Evolutionary conservation across 83 land plant species (phyloP).

Genomic region (Picea abies): DNA sequence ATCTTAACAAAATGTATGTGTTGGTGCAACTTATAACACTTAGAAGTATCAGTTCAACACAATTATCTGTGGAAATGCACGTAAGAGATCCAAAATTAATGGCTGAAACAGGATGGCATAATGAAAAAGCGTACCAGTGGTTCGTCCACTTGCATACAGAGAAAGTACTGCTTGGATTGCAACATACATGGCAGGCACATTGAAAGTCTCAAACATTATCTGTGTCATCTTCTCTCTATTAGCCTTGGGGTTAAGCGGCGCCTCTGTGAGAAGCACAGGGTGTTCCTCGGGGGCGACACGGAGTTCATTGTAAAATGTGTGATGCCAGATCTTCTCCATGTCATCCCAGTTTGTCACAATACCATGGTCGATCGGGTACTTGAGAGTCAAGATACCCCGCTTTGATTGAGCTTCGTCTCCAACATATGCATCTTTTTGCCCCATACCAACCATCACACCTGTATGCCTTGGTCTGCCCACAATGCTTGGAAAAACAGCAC

Average conservation of each 20-base stretch:
- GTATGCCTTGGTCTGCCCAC: constrained; percentile 46
- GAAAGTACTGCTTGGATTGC: constrained; percentile 55
- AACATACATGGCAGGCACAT: constrained; percentile 48
- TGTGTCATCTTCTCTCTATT: constrained; percentile 53
- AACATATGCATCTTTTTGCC: constrained; percentile 47
- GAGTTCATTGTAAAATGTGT: constrained; percentile 46
- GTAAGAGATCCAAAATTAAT: not conserved
- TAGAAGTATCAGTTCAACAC: not conserved
- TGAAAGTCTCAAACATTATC: constrained; percentile 50
- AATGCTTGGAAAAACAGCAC: constrained; percentile 45
- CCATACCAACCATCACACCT: constrained; percentile 52
- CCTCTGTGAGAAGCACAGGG: constrained; percentile 44
- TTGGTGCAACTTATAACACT: not conserved
- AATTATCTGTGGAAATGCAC: not conserved
- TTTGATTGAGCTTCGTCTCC: constrained; percentile 50
- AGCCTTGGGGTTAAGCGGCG: constrained; percentile 49
- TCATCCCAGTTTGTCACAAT: constrained; percentile 53
- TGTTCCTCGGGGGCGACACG: constrained; percentile 52
- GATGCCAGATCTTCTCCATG: constrained; percentile 58
- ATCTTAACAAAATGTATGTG: not conserved
- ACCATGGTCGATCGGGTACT: constrained; percentile 52
- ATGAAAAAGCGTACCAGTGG: constrained; percentile 27
- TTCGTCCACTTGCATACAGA: constrained; percentile 49
- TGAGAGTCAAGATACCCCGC: constrained; percentile 39
- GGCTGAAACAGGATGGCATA: not conserved